A percentile compares a stretch with the other conserved stretches of the same genome.
Conservation (phyloP, 2,329 filamentous ascomycete species). For the Aspergillus sp. region DNA sequence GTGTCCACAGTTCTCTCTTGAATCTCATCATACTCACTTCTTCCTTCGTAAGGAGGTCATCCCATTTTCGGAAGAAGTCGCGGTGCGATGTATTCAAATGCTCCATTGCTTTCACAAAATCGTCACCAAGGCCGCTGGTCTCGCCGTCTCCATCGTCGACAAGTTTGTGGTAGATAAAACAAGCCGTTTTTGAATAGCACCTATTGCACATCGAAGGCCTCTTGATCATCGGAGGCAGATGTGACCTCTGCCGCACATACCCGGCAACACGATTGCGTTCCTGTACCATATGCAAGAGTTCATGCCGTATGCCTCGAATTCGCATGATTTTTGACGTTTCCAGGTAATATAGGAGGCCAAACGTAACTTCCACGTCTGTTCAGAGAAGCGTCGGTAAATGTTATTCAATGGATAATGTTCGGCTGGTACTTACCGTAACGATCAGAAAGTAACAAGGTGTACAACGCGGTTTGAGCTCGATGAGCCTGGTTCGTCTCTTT, state of each 20-base stretch:
- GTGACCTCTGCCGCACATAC: slow-evolving; percentile 76
- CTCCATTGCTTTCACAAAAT: slow-evolving; percentile 77
- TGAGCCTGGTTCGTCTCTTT: slow-evolving; percentile 75
- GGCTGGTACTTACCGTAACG: slow-evolving; percentile 62
- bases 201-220: slow-evolving; percentile 77
- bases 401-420: neutral
- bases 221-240: slow-evolving; percentile 82
- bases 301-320: slow-evolving; percentile 80
- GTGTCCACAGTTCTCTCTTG: slow-evolving; percentile 90
- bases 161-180: slow-evolving; percentile 91
- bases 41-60: slow-evolving; percentile 87
- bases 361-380: slow-evolving; percentile 79
- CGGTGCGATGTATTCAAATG: slow-evolving; percentile 74
- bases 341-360: slow-evolving; percentile 92
- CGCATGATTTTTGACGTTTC: slow-evolving; percentile 84
- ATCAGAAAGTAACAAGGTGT: slow-evolving; percentile 88
- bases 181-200: slow-evolving; percentile 88
- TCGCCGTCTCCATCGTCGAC: slow-evolving; percentile 80
- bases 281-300: slow-evolving; percentile 95
- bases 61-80: slow-evolving; percentile 93
- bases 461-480: slow-evolving; percentile 89
- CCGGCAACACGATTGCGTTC: slow-evolving; percentile 87
- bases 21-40: slow-evolving; percentile 87
- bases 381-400: neutral
- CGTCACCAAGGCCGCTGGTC: slow-evolving; percentile 74